Base-by-base conservation (phyloP, 1,284 basidiomycete species). In the Porogramme epimiltina region DNA sequence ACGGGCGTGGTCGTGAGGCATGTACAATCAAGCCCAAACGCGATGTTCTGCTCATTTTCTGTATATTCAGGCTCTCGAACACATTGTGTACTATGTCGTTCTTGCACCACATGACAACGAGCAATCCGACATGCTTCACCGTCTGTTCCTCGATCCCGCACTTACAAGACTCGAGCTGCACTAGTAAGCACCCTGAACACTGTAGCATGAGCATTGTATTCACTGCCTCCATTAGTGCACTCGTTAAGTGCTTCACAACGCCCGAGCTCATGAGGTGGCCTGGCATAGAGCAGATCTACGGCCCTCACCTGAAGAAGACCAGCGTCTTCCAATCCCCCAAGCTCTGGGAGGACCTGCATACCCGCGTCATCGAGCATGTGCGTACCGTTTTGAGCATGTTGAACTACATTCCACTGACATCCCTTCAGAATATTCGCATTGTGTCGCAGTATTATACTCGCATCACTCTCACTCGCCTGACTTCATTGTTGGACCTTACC, bases 251-350 rank as follows among this genome's bases (percentile, higher is more conserved):
- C 65, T 99, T 99, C 69, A 90, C 90, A 13, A 98, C 95, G 2
- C 87, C 87, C 38, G 97, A 99, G 67, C 78, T 99, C 40, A 98
- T 98, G 93, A 79, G 96, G 56, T 99, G 97, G 97, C 94, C 96
- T 0, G 93, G 94, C n/a, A 95, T 99, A 47, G 89, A 95, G 67
- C 74, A 78, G 5, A 79, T 98, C 16, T 99, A 98, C 68, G 95
- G 94, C 24, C 82, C 87, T 6, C 89, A 88, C 61, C 73, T 99
- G 45, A 84, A 85, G 45, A 79, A 82, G 63, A 94, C 93, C 0
- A 81, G 85, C 4, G 89, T 98, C 3, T 99, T 99, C 68, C 80
- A 80, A 13, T 70, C 77, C 22, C 84, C 91, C 50, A 87, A 91
- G 61, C 82, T 93, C 55, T 99, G 95, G 95, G 91, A 97, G 66